Conservation (phyloP, 257 asterid genomes). For the Eucommia ulmoides region DNA sequence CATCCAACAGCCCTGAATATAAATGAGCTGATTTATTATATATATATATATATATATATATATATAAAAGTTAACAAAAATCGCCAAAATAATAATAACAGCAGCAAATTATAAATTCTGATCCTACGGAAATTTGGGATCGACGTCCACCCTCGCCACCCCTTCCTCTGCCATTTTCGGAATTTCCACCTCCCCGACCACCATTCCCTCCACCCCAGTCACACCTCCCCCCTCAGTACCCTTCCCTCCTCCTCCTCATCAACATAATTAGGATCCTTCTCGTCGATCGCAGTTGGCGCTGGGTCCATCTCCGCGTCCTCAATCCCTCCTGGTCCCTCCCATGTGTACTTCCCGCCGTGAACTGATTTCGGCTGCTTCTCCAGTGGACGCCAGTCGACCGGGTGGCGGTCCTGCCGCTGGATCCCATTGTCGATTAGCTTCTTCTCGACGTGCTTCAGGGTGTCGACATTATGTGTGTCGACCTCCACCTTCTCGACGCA, state of each 20-base stretch:
- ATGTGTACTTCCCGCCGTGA: slow-evolving; percentile 65
- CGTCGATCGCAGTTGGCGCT: slow-evolving; percentile 39
- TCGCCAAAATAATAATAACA: no score
- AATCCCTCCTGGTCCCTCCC: slow-evolving; percentile 57
- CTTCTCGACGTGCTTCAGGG: slow-evolving; percentile 29
- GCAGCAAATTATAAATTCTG: no score
- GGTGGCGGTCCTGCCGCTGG: slow-evolving; percentile 55
- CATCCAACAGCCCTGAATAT: no score
- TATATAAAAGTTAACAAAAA: no score
- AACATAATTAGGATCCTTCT: slow-evolving; percentile 50
- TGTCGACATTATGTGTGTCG: slow-evolving; percentile 28
- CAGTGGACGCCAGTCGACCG: slow-evolving; percentile 61
- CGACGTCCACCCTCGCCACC: slow-evolving; percentile 39
- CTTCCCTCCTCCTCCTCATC: slow-evolving; percentile 27
- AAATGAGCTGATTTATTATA: no score
- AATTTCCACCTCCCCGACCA: slow-evolving; percentile 43
- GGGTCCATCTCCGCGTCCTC: slow-evolving; percentile 22
- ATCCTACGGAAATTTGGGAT: no score
- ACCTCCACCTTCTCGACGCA: slow-evolving; percentile 35
- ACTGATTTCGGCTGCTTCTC: slow-evolving; percentile 67
- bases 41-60: no score
- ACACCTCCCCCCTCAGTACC: no score
- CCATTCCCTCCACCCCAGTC: background rate
- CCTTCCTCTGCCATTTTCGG: slow-evolving; percentile 40
- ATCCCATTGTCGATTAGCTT: slow-evolving; percentile 44